Evolutionary conservation across 2,329 filamentous ascomycete species (phyloP).

Genomic region (Cadophora luteo-olivacea): DNA sequence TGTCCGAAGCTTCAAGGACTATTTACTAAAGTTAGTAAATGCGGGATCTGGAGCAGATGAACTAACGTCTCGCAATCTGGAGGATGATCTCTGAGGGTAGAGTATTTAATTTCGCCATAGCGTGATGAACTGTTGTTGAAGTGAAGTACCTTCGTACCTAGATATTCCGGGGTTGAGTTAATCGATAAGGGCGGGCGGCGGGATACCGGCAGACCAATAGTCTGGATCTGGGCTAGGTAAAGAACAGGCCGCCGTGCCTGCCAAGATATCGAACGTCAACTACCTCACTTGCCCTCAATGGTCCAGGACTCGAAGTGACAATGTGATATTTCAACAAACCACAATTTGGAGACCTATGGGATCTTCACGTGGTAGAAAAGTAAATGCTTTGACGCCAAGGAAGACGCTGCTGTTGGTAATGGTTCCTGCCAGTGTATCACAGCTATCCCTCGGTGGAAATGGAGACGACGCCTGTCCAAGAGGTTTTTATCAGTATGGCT

Average conservation of each 20-base stretch:
- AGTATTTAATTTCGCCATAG: slow-evolving; percentile 34
- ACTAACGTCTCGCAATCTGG: slow-evolving; percentile 40
- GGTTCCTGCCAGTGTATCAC: background rate
- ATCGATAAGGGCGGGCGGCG: slow-evolving; percentile 23
- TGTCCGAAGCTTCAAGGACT: slow-evolving; percentile 69
- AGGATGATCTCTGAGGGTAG: slow-evolving; percentile 44
- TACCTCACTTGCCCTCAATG: background rate
- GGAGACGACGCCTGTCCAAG: background rate
- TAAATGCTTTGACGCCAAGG: background rate
- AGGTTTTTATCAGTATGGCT: background rate
- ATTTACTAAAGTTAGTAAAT: slow-evolving; percentile 26
- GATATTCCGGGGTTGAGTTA: background rate
- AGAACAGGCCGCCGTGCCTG: slow-evolving; percentile 22
- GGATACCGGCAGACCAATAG: background rate
- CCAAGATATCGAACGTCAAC: slow-evolving; percentile 7
- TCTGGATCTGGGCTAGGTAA: no score
- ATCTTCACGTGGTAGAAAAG: background rate
- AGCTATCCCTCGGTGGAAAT: background rate
- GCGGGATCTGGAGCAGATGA: background rate
- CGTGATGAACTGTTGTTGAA: background rate
- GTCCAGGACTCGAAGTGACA: no score
- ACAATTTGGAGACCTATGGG: background rate
- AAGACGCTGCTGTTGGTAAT: background rate
- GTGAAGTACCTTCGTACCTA: background rate
- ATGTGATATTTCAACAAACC: background rate